These are phyloP conservation scores for Blastobotrys indianensis DNA, from an alignment of 1,139 yeast genomes.

Conservation along the genomic window DNA sequence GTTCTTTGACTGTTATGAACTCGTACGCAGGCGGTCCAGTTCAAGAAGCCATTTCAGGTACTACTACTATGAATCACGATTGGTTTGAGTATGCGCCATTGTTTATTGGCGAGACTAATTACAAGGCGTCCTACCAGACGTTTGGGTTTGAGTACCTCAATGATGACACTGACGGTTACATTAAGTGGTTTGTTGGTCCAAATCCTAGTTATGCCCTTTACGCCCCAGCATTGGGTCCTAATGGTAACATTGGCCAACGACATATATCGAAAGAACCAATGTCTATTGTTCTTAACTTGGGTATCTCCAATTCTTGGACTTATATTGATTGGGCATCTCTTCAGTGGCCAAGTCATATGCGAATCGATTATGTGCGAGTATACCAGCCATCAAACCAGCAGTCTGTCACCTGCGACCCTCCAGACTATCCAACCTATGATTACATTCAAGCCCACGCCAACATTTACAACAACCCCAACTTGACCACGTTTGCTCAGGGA, in stretches of 20 bases:
- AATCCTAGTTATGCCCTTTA: conserved; percentile 58
- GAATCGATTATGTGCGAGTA: conserved; percentile 69
- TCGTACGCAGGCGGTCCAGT: conserved; percentile 76
- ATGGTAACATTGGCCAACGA: conserved; percentile 78
- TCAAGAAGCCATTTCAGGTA: conserved; percentile 79
- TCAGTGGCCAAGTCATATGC: conserved; percentile 60
- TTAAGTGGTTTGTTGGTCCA: conserved; percentile 76
- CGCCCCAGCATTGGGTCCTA: conserved; percentile 64
- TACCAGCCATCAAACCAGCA: conserved; percentile 59
- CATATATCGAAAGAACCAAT: conserved; percentile 77
- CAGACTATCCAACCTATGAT: conserved; percentile 63
- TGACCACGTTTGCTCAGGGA: conserved; percentile 60
- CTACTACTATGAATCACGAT: conserved; percentile 58
- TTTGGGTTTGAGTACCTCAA: conserved; percentile 74
- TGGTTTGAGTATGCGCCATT: conserved; percentile 56
- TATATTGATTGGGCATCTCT: conserved; percentile 72
- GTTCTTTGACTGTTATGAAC: conserved; percentile 60
- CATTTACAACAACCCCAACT: conserved; percentile 58
- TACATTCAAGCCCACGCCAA: conserved; percentile 59
- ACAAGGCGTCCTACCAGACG: conserved; percentile 51
- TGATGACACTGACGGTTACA: conserved; percentile 61
- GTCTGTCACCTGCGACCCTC: conserved; percentile 69
- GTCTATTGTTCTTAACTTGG: conserved; percentile 72
- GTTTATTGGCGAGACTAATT: not conserved
- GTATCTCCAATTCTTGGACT: conserved; percentile 77